Base-by-base conservation (phyloP, 208 protist species). In the Crithidia mellificae region DNA sequence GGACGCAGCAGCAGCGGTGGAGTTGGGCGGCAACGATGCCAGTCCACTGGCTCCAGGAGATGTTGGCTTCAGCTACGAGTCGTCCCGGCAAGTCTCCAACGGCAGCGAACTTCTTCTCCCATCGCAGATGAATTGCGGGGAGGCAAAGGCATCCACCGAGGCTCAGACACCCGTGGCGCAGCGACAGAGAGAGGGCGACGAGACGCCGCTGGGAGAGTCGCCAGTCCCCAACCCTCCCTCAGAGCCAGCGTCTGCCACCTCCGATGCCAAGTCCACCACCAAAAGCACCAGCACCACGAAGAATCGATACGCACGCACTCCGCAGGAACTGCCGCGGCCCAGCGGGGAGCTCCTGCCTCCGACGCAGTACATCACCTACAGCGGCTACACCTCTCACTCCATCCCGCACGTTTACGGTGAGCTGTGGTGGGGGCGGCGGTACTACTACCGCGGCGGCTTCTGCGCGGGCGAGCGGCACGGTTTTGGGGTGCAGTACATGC, bases 371-470 rank as follows among this genome's bases (percentile, higher is more conserved):
- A 78, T 84, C 46, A 77, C 87, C 46, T 96, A 94, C 72, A 62
- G 78, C 32, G 91, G 91, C 20, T 94, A 94, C 73, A 90, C 76
- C 6, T 81, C 78, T 4, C 63, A 76, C 47, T 57, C 69, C 19
- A 65, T 87, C 7, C 91, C 91, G 24, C 88, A 94, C 57, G n/a
- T 93, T 7, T 92, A 78, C 54, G 91, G 91, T 4, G 83, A 87
- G 57, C 44, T 94, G 20, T 96, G 91, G 91, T 92, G 78, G 80
- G 83, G 86, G 11, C 44, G 66, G 15, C 47, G 66, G 38, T 69
- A 63, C 17, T 92, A 89, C 73, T 94, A 93, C 59, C 41, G 68
- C 49, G 88, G 90, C 25, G 72, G 63, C 17, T 95, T 93, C 72
- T 53, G 71, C 24, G 54, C 80, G 22, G 90, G 88, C 30, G 74